Evolutionary conservation across 2,329 filamentous ascomycete species (phyloP).

Genomic region (Sporothrix brunneoviolacea): DNA sequence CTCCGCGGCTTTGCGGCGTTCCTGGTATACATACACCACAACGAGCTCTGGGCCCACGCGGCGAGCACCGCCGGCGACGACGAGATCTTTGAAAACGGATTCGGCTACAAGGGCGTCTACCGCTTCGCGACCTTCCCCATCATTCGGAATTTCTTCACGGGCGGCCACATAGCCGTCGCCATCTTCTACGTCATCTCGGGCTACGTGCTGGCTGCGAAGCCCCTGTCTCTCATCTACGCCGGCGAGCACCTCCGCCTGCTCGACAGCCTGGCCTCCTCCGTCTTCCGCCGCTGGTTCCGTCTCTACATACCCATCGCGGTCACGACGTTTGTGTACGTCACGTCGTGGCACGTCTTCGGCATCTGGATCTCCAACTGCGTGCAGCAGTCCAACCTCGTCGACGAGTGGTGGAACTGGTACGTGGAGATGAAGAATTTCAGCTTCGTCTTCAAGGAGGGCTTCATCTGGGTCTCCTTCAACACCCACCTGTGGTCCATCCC

Average conservation of each 20-base stretch:
- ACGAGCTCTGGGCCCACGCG: slow-evolving; percentile 51
- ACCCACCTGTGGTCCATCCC: slow-evolving; percentile 59
- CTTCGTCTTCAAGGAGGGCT: slow-evolving; percentile 55
- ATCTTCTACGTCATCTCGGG: slow-evolving; percentile 45
- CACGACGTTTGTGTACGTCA: slow-evolving; percentile 48
- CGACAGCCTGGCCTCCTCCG: slow-evolving; percentile 39
- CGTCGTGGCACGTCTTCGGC: slow-evolving; percentile 46
- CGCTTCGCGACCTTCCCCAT: slow-evolving; percentile 48
- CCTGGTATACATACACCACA: slow-evolving; percentile 58
- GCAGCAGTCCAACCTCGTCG: slow-evolving; percentile 34
- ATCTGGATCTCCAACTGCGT: slow-evolving; percentile 35
- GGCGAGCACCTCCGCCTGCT: slow-evolving; percentile 35
- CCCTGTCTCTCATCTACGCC: slow-evolving; percentile 39
- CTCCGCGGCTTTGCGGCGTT: slow-evolving; percentile 61
- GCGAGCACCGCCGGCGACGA: slow-evolving; percentile 23
- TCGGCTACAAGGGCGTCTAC: slow-evolving; percentile 41
- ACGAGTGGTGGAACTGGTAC: slow-evolving; percentile 45
- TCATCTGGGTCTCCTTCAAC: slow-evolving; percentile 52
- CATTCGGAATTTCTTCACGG: slow-evolving; percentile 53
- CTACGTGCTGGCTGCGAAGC: slow-evolving; percentile 48
- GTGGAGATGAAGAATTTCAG: slow-evolving; percentile 61
- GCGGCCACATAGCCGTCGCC: slow-evolving; percentile 54
- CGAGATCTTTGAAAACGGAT: slow-evolving; percentile 45
- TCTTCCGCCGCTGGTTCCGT: slow-evolving; percentile 44
- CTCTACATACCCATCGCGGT: slow-evolving; percentile 46